Evolutionary conservation across 345 rosid species (phyloP).

Genomic region (Ceriops decandra): DNA sequence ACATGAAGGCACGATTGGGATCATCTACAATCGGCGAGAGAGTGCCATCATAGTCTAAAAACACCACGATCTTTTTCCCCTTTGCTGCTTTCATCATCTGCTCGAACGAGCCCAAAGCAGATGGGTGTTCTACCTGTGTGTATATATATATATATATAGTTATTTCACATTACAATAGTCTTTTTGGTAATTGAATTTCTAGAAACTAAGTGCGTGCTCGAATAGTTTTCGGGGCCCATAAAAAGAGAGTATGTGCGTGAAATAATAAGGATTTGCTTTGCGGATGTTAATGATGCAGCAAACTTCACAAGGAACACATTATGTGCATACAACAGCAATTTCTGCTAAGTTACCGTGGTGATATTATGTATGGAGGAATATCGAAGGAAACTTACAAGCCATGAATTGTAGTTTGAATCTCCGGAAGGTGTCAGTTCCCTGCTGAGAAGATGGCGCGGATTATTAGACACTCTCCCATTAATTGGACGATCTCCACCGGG

Average conservation of each 20-base stretch:
- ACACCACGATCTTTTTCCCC: slow-evolving; percentile 47
- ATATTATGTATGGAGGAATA: not conserved
- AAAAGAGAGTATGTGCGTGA: no score
- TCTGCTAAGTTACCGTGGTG: not conserved
- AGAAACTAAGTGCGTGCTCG: no score
- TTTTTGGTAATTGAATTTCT: no score
- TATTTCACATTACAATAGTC: no score
- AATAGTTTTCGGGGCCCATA: no score
- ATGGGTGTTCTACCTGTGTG: slow-evolving; percentile 42
- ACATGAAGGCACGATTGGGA: slow-evolving; percentile 58
- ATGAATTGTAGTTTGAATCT: slow-evolving; percentile 28
- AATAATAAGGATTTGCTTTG: no score
- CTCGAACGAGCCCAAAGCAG: slow-evolving; percentile 47
- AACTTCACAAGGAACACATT: not conserved
- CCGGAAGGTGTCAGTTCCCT: not conserved
- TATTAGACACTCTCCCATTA: slow-evolving; percentile 2
- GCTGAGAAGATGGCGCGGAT: not conserved
- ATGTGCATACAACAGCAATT: no score
- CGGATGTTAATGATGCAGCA: not conserved
- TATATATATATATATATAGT: no score
- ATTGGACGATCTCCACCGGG: slow-evolving; percentile 5
- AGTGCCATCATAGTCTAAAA: slow-evolving; percentile 74
- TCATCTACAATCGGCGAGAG: slow-evolving; percentile 64
- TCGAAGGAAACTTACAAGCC: slow-evolving; percentile 33
- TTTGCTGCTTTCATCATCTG: slow-evolving; percentile 44